phyloP scores from a whole-genome alignment of 192 early-diverging fungal species.

The Glomus cerebriforme region DNA sequence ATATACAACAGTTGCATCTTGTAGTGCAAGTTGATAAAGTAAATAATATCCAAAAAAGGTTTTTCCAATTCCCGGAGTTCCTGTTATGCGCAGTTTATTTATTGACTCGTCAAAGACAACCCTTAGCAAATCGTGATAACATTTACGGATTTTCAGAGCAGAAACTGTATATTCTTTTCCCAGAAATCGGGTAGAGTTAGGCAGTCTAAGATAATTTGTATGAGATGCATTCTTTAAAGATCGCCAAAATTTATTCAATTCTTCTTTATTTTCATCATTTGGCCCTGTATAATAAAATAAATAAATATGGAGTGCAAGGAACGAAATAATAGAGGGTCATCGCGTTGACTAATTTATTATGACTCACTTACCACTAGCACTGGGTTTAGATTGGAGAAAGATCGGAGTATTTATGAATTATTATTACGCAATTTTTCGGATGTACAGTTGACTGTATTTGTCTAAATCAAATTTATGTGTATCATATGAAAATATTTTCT shows the following conservation, averaged over 20 bases:
- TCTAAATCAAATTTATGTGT: too few relatives aligned
- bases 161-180: background rate
- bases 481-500: too few relatives aligned
- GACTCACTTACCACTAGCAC: too few relatives aligned
- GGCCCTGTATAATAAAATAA: too few relatives aligned
- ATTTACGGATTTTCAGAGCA: constrained; percentile 10
- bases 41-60: constrained; percentile 20
- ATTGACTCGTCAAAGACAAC: background rate
- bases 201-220: background rate
- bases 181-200: background rate
- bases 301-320: too few relatives aligned
- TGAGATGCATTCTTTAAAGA: background rate
- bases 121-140: background rate
- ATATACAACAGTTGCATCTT: constrained; percentile 12
- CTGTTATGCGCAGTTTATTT: background rate
- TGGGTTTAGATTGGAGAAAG: too few relatives aligned
- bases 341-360: too few relatives aligned
- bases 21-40: constrained; percentile 10
- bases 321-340: too few relatives aligned
- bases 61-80: constrained; percentile 21
- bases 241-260: constrained; percentile 7
- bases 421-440: too few relatives aligned
- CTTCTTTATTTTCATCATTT: too few relatives aligned
- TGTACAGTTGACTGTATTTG: too few relatives aligned
- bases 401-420: too few relatives aligned